Evolutionary conservation across 345 rosid species (phyloP).

Genomic region (Dimocarpus longan): DNA sequence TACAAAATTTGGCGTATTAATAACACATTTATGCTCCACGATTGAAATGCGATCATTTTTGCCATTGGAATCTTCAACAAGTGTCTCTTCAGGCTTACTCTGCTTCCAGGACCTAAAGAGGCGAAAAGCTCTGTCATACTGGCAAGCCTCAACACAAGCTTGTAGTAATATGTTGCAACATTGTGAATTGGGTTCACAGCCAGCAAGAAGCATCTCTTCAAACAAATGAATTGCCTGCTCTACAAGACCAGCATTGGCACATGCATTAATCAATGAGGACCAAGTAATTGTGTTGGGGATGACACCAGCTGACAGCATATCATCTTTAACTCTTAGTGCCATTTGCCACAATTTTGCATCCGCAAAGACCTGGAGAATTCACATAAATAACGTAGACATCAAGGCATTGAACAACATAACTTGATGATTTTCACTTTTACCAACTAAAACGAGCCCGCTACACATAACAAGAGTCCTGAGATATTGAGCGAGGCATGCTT

Average conservation of each 20-base stretch:
- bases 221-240: slow-evolving; percentile 75
- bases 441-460: background rate
- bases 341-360: slow-evolving; percentile 90
- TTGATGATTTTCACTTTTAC: background rate
- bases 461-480: background rate
- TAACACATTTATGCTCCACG: slow-evolving; percentile 16
- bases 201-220: slow-evolving; percentile 84
- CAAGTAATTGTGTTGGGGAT: slow-evolving; percentile 75
- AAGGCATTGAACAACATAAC: background rate
- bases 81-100: slow-evolving; percentile 34
- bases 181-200: slow-evolving; percentile 81
- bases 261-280: slow-evolving; percentile 92
- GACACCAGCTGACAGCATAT: slow-evolving; percentile 76
- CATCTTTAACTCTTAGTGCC: slow-evolving; percentile 84
- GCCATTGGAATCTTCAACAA: slow-evolving; percentile 25
- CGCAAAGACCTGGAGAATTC: slow-evolving; percentile 66
- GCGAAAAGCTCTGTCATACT: slow-evolving; percentile 92
- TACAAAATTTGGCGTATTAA: slow-evolving; percentile 28
- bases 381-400: slow-evolving; percentile 4
- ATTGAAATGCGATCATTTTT: slow-evolving; percentile 20
- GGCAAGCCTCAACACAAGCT: slow-evolving; percentile 89
- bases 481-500: background rate
- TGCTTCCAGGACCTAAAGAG: slow-evolving; percentile 73
- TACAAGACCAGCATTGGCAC: slow-evolving; percentile 86
- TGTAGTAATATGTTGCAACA: slow-evolving; percentile 85